These are phyloP conservation scores for Yamadazyma takamatsuzukensis DNA, from an alignment of 805 yeast species.

Conservation along the genomic window DNA sequence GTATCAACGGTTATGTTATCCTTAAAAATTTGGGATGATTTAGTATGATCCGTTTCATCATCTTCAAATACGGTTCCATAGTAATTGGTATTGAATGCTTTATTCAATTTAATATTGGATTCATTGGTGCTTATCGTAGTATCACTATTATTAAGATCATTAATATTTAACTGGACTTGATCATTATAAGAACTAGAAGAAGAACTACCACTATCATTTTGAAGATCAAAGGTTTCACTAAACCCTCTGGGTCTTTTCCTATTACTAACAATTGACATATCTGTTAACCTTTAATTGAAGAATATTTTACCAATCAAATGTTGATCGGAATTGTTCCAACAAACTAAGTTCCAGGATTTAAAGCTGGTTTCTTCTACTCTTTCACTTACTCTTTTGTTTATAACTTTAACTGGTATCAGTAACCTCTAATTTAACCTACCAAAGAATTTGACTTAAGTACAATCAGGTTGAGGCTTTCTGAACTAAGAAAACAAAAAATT, in stretches of 20 bases:
- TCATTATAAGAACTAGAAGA: conserved; percentile 4
- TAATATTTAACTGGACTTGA: conserved; percentile 1
- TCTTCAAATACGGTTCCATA: conserved; percentile 12
- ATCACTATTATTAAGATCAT: background rate
- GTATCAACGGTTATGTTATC: conserved; percentile 9
- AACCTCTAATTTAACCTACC: no score
- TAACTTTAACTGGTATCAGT: no score
- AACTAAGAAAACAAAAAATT: no score
- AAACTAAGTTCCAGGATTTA: no score
- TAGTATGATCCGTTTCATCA: background rate
- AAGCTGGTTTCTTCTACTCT: no score
- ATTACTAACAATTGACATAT: conserved; percentile 37
- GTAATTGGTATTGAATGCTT: conserved; percentile 6
- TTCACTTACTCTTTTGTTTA: no score
- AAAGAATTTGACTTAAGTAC: no score
- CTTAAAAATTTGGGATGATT: background rate
- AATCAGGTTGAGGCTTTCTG: no score
- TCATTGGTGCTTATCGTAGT: conserved; percentile 2
- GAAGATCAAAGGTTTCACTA: conserved; percentile 29
- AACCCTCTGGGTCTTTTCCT: conserved; percentile 45
- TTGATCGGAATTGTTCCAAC: no score
- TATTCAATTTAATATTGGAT: background rate
- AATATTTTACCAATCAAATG: no score
- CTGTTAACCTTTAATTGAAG: no score
- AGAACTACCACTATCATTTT: conserved; percentile 2